Base-by-base conservation (phyloP, 1,284 basidiomycete genomes). In the Boletus austroedulis region DNA sequence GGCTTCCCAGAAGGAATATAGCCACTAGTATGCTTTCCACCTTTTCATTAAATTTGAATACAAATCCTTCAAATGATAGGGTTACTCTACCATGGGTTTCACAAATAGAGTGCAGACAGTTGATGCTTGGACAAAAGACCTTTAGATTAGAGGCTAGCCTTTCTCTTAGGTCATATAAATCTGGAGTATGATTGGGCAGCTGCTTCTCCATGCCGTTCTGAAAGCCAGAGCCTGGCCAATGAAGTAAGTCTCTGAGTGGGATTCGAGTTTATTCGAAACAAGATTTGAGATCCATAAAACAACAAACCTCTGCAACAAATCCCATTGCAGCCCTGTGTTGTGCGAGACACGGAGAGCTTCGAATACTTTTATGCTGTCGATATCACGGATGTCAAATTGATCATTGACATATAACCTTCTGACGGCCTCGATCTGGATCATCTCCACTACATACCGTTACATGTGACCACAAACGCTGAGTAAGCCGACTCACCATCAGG, bases 71-170 rank as follows among this genome's bases (percentile, higher is more conserved):
- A 8, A 19, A 55, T 12, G 1, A 56, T 11, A 52, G 2, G 19
- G 49, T 2, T 36, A 24, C 40, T 50, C 28, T 57, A 82, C 83
- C 64, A 64, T 87, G 85, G 0, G 77, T 74, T n/a, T 71, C 64
- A 61, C 85, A 87, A 54, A 76, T 75, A 1, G 78, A 72, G 9
- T 78, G 76, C 1, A 80, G 44, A 54, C 85, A 87, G 48, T 79
- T 83, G 9, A 77, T 60, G 45, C 78, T 81, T 19, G 77, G 77
- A 65, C 85, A 87, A 61, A 85, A 84, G n/a, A 74, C 57, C n/a
- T 64, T 64, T 0, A 80, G 63, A 19, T 77, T 67, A 9, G 75
- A 75, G 21, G 65, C 63, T 31, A 80, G 55, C 19, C 77, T 70
- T 4, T 56, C 55, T 19, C 59, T 57, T 19, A 76, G 62, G 53